Evolutionary conservation across 2,329 filamentous ascomycete genomes (phyloP).

Genomic region (Alternaria incomplexa): DNA sequence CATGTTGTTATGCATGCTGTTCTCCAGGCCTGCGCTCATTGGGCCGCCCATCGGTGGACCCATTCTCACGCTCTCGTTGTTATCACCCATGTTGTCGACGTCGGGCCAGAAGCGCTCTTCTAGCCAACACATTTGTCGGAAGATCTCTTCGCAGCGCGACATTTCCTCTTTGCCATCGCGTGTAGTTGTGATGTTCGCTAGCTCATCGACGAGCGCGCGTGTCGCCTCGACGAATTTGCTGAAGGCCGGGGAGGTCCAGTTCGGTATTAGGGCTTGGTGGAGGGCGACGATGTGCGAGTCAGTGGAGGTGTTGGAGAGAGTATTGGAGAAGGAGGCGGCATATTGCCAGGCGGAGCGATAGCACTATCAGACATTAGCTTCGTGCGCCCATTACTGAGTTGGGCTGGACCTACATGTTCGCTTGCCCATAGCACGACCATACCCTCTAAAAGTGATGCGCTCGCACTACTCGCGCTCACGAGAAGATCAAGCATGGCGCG

Average conservation of each 20-base stretch:
- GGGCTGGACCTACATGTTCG: slow-evolving; percentile 59
- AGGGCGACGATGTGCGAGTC: slow-evolving; percentile 56
- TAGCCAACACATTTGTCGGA: slow-evolving; percentile 56
- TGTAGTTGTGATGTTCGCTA: slow-evolving; percentile 55
- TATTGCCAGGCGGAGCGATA: slow-evolving; percentile 58
- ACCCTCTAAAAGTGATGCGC: slow-evolving; percentile 66
- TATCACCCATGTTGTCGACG: slow-evolving; percentile 57
- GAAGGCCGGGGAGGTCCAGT: slow-evolving; percentile 59
- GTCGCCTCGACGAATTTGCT: slow-evolving; percentile 58
- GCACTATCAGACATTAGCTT: slow-evolving; percentile 40
- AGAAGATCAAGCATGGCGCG: slow-evolving; percentile 65
- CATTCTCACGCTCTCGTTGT: slow-evolving; percentile 44
- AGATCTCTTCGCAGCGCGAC: slow-evolving; percentile 54
- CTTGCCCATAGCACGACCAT: slow-evolving; percentile 79
- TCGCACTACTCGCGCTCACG: slow-evolving; percentile 60
- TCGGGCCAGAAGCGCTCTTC: slow-evolving; percentile 58
- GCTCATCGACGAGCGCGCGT: slow-evolving; percentile 56
- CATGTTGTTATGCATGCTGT: slow-evolving; percentile 26
- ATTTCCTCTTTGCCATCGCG: slow-evolving; percentile 58
- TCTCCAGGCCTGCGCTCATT: slow-evolving; percentile 29
- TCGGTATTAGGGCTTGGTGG: slow-evolving; percentile 58
- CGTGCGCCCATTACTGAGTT: no score
- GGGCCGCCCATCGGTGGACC: slow-evolving; percentile 17
- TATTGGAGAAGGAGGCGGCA: slow-evolving; percentile 51
- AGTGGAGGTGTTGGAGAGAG: slow-evolving; percentile 45